Conservation (phyloP, 805 yeast species). For the Candida nanaspora region DNA sequence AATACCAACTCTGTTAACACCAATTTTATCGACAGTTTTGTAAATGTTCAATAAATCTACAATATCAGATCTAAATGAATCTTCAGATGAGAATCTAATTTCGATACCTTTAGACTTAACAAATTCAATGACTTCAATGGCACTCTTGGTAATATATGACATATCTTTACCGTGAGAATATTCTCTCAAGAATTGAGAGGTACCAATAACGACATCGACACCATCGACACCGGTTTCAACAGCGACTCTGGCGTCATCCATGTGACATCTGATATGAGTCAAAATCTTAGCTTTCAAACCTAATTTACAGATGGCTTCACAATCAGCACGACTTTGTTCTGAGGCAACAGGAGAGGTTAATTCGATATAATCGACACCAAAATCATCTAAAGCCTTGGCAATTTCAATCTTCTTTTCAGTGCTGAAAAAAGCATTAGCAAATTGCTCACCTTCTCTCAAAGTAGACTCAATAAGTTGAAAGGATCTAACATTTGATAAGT, state of each 20-base stretch:
- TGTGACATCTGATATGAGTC: constrained; percentile 96
- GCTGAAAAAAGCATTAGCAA: constrained; percentile 92
- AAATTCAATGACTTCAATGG: constrained; percentile 93
- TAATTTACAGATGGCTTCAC: constrained; percentile 97
- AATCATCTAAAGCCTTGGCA: constrained; percentile 94
- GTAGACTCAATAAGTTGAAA: constrained; percentile 95
- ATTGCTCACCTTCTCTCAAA: constrained; percentile 96
- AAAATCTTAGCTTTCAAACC: constrained; percentile 93
- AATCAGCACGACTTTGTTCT: constrained; percentile 86
- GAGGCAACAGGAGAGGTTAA: constrained; percentile 97
- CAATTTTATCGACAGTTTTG: constrained; percentile 93
- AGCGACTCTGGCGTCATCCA: constrained; percentile 97
- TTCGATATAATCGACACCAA: constrained; percentile 97
- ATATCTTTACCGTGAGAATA: constrained; percentile 97
- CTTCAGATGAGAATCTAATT: constrained; percentile 95
- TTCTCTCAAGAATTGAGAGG: constrained; percentile 90
- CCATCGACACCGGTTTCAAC: constrained; percentile 99
- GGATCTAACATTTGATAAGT: constrained; percentile 76
- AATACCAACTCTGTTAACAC: constrained; percentile 97
- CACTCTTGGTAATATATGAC: constrained; percentile 94
- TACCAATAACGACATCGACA: constrained; percentile 97
- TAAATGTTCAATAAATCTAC: constrained; percentile 93
- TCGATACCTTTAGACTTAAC: constrained; percentile 96
- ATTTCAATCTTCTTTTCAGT: constrained; percentile 95
- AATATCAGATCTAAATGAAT: constrained; percentile 93